Conservation (phyloP, 176 grass and related monocot species). For the Lolium perenne region DNA sequence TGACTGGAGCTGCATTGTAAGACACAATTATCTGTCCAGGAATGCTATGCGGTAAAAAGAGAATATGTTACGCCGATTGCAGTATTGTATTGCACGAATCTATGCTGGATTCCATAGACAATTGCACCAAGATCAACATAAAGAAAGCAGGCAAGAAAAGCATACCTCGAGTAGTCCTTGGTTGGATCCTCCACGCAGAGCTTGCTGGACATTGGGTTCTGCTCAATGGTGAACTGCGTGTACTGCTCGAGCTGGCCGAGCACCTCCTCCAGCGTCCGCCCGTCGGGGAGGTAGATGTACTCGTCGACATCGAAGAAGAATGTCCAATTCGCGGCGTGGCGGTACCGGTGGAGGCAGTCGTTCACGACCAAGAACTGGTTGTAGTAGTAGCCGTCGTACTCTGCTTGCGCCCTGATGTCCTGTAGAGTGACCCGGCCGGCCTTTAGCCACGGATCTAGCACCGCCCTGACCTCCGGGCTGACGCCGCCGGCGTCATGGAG, state of each 20-base stretch:
- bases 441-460: constrained; percentile 75
- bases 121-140: constrained; percentile 19
- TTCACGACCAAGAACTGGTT: constrained; percentile 94
- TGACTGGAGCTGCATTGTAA: not conserved
- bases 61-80: not conserved
- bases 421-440: constrained; percentile 64
- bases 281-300: constrained; percentile 67
- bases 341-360: constrained; percentile 83
- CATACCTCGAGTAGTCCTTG: constrained; percentile 65
- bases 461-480: constrained; percentile 59
- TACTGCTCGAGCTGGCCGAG: constrained; percentile 52
- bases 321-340: constrained; percentile 81
- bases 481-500: constrained; percentile 87
- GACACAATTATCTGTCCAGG: not conserved
- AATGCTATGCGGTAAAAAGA: not conserved
- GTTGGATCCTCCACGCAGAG: constrained; percentile 60
- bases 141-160: constrained; percentile 24
- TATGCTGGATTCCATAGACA: constrained; percentile 41
- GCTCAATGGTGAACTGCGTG: constrained; percentile 95
- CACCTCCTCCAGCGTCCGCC: constrained; percentile 54
- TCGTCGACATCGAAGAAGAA: constrained; percentile 96
- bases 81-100: constrained; percentile 41
- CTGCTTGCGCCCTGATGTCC: constrained; percentile 69
- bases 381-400: constrained; percentile 90
- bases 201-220: constrained; percentile 90